These are phyloP conservation scores for Leonotis leonurus DNA, from an alignment of 257 asterid genomes.

Conservation along the genomic window DNA sequence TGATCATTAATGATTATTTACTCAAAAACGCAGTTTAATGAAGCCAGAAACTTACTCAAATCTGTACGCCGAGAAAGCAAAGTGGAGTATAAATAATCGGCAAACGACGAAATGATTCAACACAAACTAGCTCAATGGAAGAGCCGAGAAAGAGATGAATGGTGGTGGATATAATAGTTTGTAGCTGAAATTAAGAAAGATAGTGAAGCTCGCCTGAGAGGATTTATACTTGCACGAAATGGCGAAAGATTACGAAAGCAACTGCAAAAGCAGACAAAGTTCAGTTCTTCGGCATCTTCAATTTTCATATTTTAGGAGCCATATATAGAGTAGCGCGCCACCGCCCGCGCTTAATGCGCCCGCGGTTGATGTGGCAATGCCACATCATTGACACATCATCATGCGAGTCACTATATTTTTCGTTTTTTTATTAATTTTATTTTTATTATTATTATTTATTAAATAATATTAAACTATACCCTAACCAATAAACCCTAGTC, in stretches of 20 bases:
- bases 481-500: no score
- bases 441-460: no score
- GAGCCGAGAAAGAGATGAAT: constrained; percentile 22
- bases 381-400: no score
- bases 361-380: no score
- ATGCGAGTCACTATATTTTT: no score
- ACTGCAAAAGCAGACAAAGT: constrained; percentile 21
- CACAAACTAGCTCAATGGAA: constrained; percentile 7
- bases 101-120: constrained; percentile 6
- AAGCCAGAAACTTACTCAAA: constrained; percentile 14
- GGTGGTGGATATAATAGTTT: constrained; percentile 25
- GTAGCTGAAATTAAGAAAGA: constrained; percentile 19
- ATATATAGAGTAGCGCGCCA: no score
- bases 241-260: constrained; percentile 3
- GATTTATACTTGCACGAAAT: constrained; percentile 8
- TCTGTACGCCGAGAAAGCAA: not conserved
- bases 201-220: not conserved
- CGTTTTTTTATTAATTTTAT: no score
- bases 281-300: constrained; percentile 15
- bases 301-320: not conserved
- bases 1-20: not conserved
- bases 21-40: not conserved
- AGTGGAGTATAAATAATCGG: not conserved
- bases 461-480: no score
- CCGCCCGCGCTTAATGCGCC: no score